Conservation (phyloP, 305 asterid species). For the Lippia alba region DNA sequence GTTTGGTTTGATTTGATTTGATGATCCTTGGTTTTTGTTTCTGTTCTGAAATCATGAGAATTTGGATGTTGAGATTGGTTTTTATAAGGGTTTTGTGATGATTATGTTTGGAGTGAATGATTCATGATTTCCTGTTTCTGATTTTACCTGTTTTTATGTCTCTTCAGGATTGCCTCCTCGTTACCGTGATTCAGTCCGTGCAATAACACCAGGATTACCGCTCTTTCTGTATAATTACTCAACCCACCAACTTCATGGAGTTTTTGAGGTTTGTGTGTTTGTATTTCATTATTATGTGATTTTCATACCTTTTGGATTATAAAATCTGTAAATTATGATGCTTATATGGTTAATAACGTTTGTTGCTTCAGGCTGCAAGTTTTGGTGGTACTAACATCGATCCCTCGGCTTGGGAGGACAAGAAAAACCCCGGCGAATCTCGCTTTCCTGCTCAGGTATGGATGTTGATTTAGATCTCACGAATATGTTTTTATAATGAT, state of each 20-base stretch:
- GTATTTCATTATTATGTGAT: no score
- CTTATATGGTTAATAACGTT: no score
- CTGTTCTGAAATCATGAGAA: background rate
- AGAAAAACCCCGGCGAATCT: conserved; percentile 92
- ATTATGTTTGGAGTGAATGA: background rate
- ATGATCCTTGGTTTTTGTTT: no score
- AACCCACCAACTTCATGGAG: conserved; percentile 97
- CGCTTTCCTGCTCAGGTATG: conserved; percentile 98
- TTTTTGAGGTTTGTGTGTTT: conserved; percentile 75
- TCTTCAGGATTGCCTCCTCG: conserved; percentile 91
- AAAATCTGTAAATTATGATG: no score
- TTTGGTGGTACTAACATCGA: conserved; percentile 97
- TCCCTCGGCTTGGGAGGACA: conserved; percentile 99
- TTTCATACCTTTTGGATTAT: no score
- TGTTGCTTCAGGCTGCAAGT: conserved; percentile 75
- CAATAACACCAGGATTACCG: conserved; percentile 97
- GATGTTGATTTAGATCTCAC: background rate
- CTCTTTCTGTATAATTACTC: conserved; percentile 96
- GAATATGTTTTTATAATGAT: no score
- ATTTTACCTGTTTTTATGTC: background rate
- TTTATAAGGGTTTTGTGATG: background rate
- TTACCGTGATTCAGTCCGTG: conserved; percentile 90
- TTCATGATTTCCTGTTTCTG: background rate
- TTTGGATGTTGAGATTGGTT: background rate
- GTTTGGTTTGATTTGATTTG: no score